A percentile compares a stretch with the other conserved stretches of the same genome.
phyloP scores from a whole-genome alignment of 495 filamentous ascomycete genomes.

The Cenococcum geophilum region DNA sequence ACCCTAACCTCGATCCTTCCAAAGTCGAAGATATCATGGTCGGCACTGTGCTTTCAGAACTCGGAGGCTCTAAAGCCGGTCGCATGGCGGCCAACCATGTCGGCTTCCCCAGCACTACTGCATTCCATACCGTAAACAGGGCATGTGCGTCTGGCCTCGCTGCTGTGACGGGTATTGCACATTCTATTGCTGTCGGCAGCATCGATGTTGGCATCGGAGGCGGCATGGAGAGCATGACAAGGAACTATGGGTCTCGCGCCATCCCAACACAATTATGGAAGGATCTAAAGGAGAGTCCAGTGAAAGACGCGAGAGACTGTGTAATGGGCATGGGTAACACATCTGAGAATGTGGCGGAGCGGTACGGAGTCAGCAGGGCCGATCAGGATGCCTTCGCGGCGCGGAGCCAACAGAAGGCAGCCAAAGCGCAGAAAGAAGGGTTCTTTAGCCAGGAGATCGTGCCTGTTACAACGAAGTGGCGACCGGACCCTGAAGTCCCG shows the following conservation, averaged over 20 bases:
- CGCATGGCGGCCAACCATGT: slow-evolving; percentile 84
- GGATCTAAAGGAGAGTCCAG: slow-evolving; percentile 55
- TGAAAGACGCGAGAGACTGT: slow-evolving; percentile 71
- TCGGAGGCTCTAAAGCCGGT: slow-evolving; percentile 84
- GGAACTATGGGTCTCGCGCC: slow-evolving; percentile 75
- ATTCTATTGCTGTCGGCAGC: slow-evolving; percentile 62
- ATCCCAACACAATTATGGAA: slow-evolving; percentile 80
- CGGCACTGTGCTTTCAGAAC: slow-evolving; percentile 82
- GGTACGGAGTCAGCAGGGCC: slow-evolving; percentile 64
- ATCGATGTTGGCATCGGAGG: slow-evolving; percentile 78
- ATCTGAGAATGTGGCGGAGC: slow-evolving; percentile 78
- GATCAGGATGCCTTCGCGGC: slow-evolving; percentile 84
- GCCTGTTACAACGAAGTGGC: slow-evolving; percentile 57
- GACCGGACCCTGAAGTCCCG: slow-evolving; percentile 57
- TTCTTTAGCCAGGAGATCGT: slow-evolving; percentile 74
- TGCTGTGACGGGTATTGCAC: slow-evolving; percentile 63
- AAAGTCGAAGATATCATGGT: slow-evolving; percentile 74
- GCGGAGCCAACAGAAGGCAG: slow-evolving; percentile 63
- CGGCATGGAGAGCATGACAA: slow-evolving; percentile 91
- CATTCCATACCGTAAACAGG: slow-evolving; percentile 80
- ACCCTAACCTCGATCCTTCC: slow-evolving; percentile 66
- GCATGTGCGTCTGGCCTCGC: slow-evolving; percentile 75
- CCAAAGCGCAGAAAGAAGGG: slow-evolving; percentile 59
- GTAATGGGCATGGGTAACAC: slow-evolving; percentile 93
- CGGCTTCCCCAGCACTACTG: slow-evolving; percentile 65